Percentiles rank a stretch among this genome's conserved stretches.
Conservation (phyloP, 2,329 filamentous ascomycete genomes). For the Diaporthe citriasiana region DNA sequence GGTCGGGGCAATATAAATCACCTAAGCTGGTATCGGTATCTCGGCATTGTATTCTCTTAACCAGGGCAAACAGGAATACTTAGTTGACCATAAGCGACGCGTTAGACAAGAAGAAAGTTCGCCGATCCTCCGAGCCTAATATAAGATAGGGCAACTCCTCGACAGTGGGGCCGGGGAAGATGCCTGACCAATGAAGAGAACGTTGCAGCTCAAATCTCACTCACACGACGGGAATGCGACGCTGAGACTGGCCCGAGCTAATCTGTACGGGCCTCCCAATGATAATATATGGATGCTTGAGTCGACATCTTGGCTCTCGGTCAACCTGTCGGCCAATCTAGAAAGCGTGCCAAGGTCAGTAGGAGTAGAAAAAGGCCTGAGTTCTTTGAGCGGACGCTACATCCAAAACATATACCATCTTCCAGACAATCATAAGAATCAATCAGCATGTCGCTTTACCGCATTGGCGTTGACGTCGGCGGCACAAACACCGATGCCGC, state of each 20-base stretch:
- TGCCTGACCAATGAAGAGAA: not conserved
- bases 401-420: not conserved
- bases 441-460: conserved; percentile 48
- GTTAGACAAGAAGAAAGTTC: too few relatives aligned
- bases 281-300: not conserved
- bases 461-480: conserved; percentile 60
- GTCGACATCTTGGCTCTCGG: not conserved
- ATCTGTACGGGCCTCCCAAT: not conserved
- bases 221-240: not conserved
- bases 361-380: not conserved
- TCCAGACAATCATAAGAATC: not conserved
- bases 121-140: conserved; percentile 1
- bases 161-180: not conserved
- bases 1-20: not conserved
- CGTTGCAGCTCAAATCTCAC: not conserved
- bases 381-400: not conserved
- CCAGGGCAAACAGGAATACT: not conserved
- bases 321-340: not conserved
- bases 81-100: not conserved
- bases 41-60: not conserved
- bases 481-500: conserved; percentile 61
- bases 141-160: not conserved
- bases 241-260: not conserved
- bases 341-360: not conserved
- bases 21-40: not conserved